Percentiles rank a stretch among this genome's conserved stretches.
Evolutionary conservation across 352 stramenopile genomes (phyloP).

Genomic region (Phytophthora agathidicida): DNA sequence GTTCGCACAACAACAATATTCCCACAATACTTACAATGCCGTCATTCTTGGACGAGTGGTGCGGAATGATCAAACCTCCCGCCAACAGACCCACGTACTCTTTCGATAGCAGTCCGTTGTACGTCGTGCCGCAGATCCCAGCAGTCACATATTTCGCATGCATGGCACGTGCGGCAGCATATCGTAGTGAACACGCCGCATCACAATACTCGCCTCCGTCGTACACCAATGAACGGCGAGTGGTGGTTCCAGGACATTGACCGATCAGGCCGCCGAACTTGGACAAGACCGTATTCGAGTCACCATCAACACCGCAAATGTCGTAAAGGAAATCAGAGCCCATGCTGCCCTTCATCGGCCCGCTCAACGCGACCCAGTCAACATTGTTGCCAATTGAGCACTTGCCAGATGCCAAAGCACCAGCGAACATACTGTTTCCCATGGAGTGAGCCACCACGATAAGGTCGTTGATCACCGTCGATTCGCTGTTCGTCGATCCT

Average conservation of each 20-base stretch:
- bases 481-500: conserved; percentile 10
- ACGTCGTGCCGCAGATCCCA: conserved; percentile 47
- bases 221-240: conserved; percentile 43
- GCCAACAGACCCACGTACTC: conserved; percentile 40
- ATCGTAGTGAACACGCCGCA: conserved; percentile 26
- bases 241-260: conserved; percentile 44
- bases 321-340: conserved; percentile 48
- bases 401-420: conserved; percentile 46
- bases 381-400: conserved; percentile 45
- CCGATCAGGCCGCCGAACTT: conserved; percentile 40
- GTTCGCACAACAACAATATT: background rate
- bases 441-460: conserved; percentile 67
- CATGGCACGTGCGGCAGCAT: conserved; percentile 38
- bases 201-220: conserved; percentile 42
- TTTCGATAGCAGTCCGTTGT: conserved; percentile 42
- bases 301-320: conserved; percentile 33
- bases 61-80: conserved; percentile 41
- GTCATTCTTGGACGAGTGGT: conserved; percentile 60
- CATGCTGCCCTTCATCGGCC: conserved; percentile 57
- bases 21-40: conserved; percentile 43
- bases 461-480: conserved; percentile 49
- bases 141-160: conserved; percentile 42
- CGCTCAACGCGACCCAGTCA: conserved; percentile 44
- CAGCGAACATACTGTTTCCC: conserved; percentile 56
- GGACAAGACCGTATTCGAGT: conserved; percentile 16